Conservation (phyloP, 192 early-diverging fungal species). For the Mortierella antarctica region DNA sequence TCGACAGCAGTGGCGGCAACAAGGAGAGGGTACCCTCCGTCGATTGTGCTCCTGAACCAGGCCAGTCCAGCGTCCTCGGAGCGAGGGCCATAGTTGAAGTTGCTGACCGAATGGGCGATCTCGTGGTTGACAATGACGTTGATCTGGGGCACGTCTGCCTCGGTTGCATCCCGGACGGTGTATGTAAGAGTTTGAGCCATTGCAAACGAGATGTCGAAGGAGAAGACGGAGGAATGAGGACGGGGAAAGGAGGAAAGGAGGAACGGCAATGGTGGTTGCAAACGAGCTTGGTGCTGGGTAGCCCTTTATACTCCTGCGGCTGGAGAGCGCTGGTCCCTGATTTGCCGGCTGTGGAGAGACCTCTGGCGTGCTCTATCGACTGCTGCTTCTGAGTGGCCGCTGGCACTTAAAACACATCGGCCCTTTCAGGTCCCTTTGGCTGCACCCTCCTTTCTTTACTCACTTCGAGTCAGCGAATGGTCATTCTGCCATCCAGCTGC, state of each 20-base stretch:
- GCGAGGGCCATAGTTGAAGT: slow-evolving; percentile 58
- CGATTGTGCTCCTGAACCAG: slow-evolving; percentile 55
- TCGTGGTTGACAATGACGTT: slow-evolving; percentile 62
- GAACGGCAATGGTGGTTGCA: neutral
- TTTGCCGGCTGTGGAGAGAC: too few species aligned
- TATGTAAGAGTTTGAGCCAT: slow-evolving; percentile 9
- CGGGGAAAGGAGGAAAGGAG: neutral
- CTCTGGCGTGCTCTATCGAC: too few species aligned
- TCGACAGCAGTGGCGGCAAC: slow-evolving; percentile 51
- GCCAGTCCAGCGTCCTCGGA: slow-evolving; percentile 47
- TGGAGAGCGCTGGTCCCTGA: neutral
- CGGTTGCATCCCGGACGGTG: slow-evolving; percentile 50
- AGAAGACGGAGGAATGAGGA: neutral
- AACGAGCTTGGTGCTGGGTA: neutral
- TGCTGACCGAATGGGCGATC: slow-evolving; percentile 49
- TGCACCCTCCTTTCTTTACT: neutral
- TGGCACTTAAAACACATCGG: too few species aligned
- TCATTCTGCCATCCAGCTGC: too few species aligned
- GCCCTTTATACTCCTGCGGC: neutral
- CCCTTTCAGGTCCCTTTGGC: too few species aligned
- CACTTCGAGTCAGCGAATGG: slow-evolving; percentile 21
- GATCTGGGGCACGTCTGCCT: slow-evolving; percentile 53
- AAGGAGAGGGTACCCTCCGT: slow-evolving; percentile 58
- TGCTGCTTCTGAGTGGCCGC: too few species aligned
- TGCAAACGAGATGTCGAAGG: neutral